Evolutionary conservation across 2,329 filamentous ascomycete species (phyloP).

Genomic region (Juglanconis oblonga): DNA sequence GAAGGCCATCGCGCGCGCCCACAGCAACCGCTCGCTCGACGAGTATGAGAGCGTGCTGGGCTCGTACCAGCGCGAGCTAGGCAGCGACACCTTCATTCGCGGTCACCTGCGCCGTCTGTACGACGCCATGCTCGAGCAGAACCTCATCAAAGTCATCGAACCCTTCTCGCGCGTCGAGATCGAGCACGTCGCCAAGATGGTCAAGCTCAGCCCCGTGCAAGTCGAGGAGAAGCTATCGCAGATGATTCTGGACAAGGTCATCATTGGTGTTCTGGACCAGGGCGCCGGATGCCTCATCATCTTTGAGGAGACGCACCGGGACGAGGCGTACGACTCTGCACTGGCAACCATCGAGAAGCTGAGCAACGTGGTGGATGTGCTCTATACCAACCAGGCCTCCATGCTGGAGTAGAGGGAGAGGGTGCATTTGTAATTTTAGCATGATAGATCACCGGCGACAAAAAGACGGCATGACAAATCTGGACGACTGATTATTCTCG

Average conservation of each 20-base stretch:
- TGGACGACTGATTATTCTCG: conserved; percentile 3
- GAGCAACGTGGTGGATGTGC: conserved; percentile 92
- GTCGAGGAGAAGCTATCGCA: conserved; percentile 97
- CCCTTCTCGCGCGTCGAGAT: conserved; percentile 97
- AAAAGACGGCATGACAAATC: conserved; percentile 3
- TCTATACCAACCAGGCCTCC: conserved; percentile 97
- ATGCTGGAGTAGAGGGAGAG: conserved; percentile 70
- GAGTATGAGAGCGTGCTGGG: conserved; percentile 94
- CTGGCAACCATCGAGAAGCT: conserved; percentile 95
- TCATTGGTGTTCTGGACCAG: conserved; percentile 95
- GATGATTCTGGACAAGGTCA: conserved; percentile 99
- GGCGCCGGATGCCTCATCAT: conserved; percentile 97
- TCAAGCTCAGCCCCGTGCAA: conserved; percentile 91
- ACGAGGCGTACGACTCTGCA: conserved; percentile 91
- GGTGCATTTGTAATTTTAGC: conserved; percentile 23
- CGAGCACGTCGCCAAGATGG: conserved; percentile 94
- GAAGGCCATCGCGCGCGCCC: conserved; percentile 96
- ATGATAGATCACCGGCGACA: conserved; percentile 21
- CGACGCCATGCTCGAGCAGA: conserved; percentile 98
- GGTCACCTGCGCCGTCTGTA: conserved; percentile 95
- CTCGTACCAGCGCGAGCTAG: conserved; percentile 88
- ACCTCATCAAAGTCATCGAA: conserved; percentile 99
- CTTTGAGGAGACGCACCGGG: conserved; percentile 90
- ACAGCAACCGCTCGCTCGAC: conserved; percentile 91
- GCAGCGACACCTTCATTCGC: conserved; percentile 91